phyloP scores from a whole-genome alignment of 352 stramenopile species.

The Globisporangium sylvaticum region DNA sequence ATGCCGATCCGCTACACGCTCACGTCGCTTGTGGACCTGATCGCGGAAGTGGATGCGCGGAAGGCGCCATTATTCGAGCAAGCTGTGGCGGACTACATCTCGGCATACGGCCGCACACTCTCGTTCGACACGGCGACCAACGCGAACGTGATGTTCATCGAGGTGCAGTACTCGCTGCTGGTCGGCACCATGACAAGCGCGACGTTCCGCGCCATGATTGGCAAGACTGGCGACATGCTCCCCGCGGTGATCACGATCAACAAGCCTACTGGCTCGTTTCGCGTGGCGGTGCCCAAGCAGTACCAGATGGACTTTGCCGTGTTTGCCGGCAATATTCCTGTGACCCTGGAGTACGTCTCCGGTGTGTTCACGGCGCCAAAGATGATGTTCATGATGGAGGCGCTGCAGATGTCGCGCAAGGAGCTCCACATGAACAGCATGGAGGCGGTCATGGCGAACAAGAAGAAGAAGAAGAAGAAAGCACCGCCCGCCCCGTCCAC shows the following conservation, averaged over 20 bases:
- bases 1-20: conserved; percentile 25
- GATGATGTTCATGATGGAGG: conserved; percentile 17
- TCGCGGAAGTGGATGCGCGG: conserved; percentile 17
- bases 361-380: conserved; percentile 22
- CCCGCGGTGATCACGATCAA: conserved; percentile 12
- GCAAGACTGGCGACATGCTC: conserved; percentile 26
- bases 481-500: conserved; percentile 14
- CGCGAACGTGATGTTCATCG: conserved; percentile 15
- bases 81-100: conserved; percentile 24
- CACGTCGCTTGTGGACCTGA: conserved; percentile 22
- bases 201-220: conserved; percentile 29
- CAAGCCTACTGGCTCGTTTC: conserved; percentile 16
- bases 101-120: conserved; percentile 22
- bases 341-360: conserved; percentile 25
- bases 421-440: conserved; percentile 19
- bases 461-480: conserved; percentile 22
- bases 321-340: conserved; percentile 18
- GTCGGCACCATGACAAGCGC: conserved; percentile 24
- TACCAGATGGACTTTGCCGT: conserved; percentile 22
- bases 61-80: conserved; percentile 20
- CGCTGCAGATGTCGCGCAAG: conserved; percentile 9
- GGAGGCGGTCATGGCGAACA: conserved; percentile 20
- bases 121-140: conserved; percentile 18
- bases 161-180: conserved; percentile 27
- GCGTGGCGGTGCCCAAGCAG: conserved; percentile 19